These are phyloP conservation scores for Penicillium sp. DNA, from an alignment of 2,329 filamentous ascomycete genomes.

Conservation along the genomic window DNA sequence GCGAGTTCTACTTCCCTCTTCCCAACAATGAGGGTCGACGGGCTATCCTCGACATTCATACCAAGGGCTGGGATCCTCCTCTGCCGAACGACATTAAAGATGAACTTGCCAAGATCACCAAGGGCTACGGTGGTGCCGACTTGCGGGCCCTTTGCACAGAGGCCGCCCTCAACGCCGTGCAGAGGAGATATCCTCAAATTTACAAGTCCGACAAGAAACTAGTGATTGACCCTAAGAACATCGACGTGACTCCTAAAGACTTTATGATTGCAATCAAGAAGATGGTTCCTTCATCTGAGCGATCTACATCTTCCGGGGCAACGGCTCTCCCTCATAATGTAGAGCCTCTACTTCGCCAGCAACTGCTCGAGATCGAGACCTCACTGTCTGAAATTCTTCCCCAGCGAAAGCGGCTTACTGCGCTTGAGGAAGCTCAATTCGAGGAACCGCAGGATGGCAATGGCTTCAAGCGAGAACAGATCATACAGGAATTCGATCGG, in stretches of 20 bases:
- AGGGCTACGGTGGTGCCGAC: slow-evolving; percentile 96
- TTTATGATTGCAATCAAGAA: slow-evolving; percentile 98
- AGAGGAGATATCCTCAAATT: slow-evolving; percentile 93
- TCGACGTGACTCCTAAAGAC: slow-evolving; percentile 86
- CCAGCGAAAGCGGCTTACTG: slow-evolving; percentile 80
- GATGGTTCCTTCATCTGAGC: slow-evolving; percentile 91
- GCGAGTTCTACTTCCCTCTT: slow-evolving; percentile 97
- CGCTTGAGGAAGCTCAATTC: slow-evolving; percentile 90
- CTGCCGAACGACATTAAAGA: slow-evolving; percentile 77
- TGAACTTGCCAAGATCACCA: slow-evolving; percentile 79
- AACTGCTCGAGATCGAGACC: slow-evolving; percentile 68
- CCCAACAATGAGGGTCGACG: slow-evolving; percentile 78
- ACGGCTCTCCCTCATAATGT: slow-evolving; percentile 76
- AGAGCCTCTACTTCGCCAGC: slow-evolving; percentile 75
- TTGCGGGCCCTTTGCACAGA: slow-evolving; percentile 92
- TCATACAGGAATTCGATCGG: slow-evolving; percentile 78
- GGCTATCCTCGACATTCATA: slow-evolving; percentile 92
- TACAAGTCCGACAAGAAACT: slow-evolving; percentile 90
- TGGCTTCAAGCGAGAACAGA: slow-evolving; percentile 81
- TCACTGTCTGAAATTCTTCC: slow-evolving; percentile 77
- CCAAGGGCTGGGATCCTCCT: slow-evolving; percentile 82
- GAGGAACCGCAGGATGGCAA: slow-evolving; percentile 80
- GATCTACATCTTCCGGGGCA: slow-evolving; percentile 82
- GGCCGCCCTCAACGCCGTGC: slow-evolving; percentile 91
- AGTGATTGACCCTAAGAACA: slow-evolving; percentile 79